Percentiles rank a stretch among this genome's conserved stretches.
Conservation (phyloP, 2,329 filamentous ascomycete genomes). For the Neonectria coccinea region DNA sequence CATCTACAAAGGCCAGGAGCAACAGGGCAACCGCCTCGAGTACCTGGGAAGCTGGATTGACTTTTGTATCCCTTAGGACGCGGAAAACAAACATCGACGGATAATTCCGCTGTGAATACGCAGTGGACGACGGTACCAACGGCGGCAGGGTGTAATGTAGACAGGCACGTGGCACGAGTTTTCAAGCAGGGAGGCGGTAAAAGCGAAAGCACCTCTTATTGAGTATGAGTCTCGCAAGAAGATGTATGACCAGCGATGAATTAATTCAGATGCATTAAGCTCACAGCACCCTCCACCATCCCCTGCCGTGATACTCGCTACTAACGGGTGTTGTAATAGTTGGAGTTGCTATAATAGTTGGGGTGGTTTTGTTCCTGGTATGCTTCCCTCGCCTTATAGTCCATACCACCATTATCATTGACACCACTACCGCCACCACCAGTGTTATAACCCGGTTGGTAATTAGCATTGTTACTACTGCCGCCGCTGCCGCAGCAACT, state of each 20-base stretch:
- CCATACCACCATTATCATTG: neutral
- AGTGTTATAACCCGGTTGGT: neutral
- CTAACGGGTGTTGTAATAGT: conserved; percentile 1
- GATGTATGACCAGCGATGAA: neutral
- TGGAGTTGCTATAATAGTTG: neutral
- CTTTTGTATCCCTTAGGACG: conserved; percentile 71
- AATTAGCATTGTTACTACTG: neutral
- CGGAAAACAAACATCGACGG: conserved; percentile 7
- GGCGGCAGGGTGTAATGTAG: neutral
- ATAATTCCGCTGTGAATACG: neutral
- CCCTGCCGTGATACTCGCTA: too few relatives aligned
- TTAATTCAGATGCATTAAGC: neutral
- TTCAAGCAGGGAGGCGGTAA: conserved; percentile 1
- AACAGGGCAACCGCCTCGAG: conserved; percentile 73
- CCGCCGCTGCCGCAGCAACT: conserved; percentile 5
- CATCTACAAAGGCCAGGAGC: conserved; percentile 76
- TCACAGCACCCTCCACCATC: neutral
- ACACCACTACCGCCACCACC: neutral
- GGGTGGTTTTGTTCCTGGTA: neutral
- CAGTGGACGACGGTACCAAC: neutral
- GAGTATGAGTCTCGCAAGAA: neutral
- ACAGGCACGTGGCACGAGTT: conserved; percentile 3
- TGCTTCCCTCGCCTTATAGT: conserved; percentile 1
- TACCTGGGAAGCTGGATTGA: conserved; percentile 95
- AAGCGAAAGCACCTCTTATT: neutral